Evolutionary conservation across 2,329 filamentous ascomycete genomes (phyloP).

Genomic region (Rosellinia necatrix): DNA sequence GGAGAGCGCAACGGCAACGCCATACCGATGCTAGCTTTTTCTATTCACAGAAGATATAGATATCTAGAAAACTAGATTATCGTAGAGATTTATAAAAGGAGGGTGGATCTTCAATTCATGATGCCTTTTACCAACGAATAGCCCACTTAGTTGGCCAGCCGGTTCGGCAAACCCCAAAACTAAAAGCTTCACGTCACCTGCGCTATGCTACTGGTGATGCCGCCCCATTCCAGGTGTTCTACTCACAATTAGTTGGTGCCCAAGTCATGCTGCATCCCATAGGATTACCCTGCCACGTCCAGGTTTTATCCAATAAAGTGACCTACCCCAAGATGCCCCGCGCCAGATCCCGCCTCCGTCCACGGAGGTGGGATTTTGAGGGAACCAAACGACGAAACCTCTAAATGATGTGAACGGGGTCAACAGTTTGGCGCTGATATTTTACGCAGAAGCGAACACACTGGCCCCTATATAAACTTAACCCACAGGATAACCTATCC

Average conservation of each 20-base stretch:
- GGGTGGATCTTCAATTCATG: background rate
- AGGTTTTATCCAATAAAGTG: conserved; percentile 24
- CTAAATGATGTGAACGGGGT: background rate
- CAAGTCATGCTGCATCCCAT: conserved; percentile 16
- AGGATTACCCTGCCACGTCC: conserved; percentile 32
- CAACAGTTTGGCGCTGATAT: conserved; percentile 1
- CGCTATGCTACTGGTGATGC: background rate
- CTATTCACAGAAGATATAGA: conserved; percentile 11
- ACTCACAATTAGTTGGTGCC: background rate
- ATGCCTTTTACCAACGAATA: background rate
- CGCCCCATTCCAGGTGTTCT: background rate
- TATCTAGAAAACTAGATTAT: conserved; percentile 7
- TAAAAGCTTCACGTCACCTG: background rate
- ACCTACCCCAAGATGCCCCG: conserved; percentile 16
- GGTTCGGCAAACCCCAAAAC: background rate
- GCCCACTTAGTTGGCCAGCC: background rate
- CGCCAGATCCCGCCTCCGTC: conserved; percentile 15
- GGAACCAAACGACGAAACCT: conserved; percentile 7
- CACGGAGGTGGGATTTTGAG: background rate
- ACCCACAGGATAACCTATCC: background rate
- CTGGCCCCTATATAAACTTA: background rate
- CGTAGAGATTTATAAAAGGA: background rate
- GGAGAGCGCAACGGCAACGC: background rate
- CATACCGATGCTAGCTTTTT: background rate
- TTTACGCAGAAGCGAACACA: background rate